phyloP scores from a whole-genome alignment of 306 rosid species.

The Castanea crenata region DNA sequence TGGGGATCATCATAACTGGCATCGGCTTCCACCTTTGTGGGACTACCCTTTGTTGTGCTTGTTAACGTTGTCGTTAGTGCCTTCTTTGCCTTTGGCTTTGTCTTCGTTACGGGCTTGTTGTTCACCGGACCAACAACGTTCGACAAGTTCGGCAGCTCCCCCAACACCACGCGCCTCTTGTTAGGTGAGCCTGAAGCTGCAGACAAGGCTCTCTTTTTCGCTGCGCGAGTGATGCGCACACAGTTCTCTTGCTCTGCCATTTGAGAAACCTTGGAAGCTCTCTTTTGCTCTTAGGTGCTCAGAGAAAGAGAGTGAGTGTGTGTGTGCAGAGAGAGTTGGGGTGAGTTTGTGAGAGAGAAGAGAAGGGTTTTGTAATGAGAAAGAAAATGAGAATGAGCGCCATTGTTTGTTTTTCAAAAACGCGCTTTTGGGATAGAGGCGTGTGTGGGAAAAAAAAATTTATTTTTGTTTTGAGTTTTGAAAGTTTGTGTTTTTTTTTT shows the following conservation, averaged over 20 bases:
- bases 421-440: too few relatives aligned
- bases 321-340: not conserved
- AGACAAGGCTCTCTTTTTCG: constrained; percentile 55
- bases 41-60: not conserved
- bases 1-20: constrained; percentile 47
- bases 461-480: too few relatives aligned
- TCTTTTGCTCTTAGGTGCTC: not conserved
- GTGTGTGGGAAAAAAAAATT: too few relatives aligned
- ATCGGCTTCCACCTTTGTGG: not conserved
- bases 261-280: not conserved
- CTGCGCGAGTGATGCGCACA: constrained; percentile 52
- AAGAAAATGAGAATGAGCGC: too few relatives aligned
- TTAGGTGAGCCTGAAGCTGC: constrained; percentile 23
- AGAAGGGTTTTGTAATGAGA: not conserved
- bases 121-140: constrained; percentile 14
- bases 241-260: constrained; percentile 26
- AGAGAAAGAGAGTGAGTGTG: not conserved
- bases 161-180: constrained; percentile 72
- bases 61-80: not conserved
- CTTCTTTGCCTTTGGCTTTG: constrained; percentile 13
- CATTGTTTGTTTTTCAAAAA: too few relatives aligned
- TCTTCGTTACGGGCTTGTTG: not conserved
- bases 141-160: constrained; percentile 52
- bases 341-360: not conserved
- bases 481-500: too few relatives aligned